Percentiles rank a stretch among this genome's conserved stretches.
Conservation (phyloP, 768 basidiomycete genomes). For the Rhodotorula kratochvilovae region DNA sequence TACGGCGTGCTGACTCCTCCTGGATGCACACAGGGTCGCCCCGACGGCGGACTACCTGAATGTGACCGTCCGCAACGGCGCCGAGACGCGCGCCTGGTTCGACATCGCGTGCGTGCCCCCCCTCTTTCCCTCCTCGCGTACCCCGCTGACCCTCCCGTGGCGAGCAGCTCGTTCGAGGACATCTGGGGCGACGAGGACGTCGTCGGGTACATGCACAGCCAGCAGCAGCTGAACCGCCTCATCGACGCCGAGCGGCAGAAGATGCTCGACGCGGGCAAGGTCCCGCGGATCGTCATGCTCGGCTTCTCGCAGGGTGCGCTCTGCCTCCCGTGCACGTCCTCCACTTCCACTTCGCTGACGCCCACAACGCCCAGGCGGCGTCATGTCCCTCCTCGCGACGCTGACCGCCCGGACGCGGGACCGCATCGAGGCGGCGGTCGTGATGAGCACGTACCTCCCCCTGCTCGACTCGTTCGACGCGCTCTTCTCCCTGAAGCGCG, state of each 20-base stretch:
- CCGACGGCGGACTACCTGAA: constrained; percentile 20
- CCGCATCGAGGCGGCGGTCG: constrained; percentile 20
- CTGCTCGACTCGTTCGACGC: not conserved
- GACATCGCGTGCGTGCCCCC: constrained; percentile 18
- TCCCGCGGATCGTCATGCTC: constrained; percentile 22
- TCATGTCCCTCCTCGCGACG: constrained; percentile 20
- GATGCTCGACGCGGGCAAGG: constrained; percentile 9
- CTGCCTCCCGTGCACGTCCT: too few species aligned
- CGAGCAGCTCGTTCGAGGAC: constrained; percentile 21
- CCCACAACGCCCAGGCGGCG: constrained; percentile 16
- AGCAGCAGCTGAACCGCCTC: constrained; percentile 29
- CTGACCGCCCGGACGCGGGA: not conserved
- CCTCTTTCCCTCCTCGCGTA: too few species aligned
- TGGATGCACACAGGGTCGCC: constrained; percentile 4
- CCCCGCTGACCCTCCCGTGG: not conserved
- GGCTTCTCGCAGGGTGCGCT: constrained; percentile 33
- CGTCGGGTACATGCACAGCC: constrained; percentile 18
- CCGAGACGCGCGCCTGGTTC: constrained; percentile 19
- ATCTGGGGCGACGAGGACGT: constrained; percentile 23
- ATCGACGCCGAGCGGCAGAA: constrained; percentile 18
- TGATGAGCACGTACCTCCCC: constrained; percentile 27
- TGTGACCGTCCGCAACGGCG: constrained; percentile 13
- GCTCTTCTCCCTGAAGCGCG: not conserved
- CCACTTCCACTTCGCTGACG: not conserved
- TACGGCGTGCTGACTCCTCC: not conserved